Conservation (phyloP, 2,329 filamentous ascomycete species). For the Pseudogymnoascus sp. region DNA sequence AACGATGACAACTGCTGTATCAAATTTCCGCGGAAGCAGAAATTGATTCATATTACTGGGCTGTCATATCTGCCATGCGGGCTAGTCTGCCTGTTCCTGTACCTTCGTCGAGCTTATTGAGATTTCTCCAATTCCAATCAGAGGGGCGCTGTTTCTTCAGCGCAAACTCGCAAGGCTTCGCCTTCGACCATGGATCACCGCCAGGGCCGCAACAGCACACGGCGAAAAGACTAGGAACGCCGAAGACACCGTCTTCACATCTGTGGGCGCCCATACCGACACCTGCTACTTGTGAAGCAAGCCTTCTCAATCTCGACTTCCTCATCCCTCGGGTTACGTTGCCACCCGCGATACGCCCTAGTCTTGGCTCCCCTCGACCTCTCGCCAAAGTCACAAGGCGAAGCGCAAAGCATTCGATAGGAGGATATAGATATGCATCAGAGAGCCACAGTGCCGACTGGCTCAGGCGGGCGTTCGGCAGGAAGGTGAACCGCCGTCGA, state of each 20-base stretch:
- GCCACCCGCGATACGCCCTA: not conserved
- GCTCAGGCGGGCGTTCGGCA: slow-evolving; percentile 1
- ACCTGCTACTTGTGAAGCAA: slow-evolving; percentile 18
- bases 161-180: slow-evolving; percentile 28
- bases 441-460: slow-evolving; percentile 10
- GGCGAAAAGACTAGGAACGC: slow-evolving; percentile 4
- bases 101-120: slow-evolving; percentile 52
- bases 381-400: not conserved
- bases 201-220: slow-evolving; percentile 13
- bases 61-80: slow-evolving; percentile 21
- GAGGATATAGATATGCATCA: slow-evolving; percentile 16
- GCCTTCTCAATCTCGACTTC: slow-evolving; percentile 22
- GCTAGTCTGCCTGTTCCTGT: slow-evolving; percentile 25
- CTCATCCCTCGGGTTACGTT: slow-evolving; percentile 17
- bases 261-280: slow-evolving; percentile 17
- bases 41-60: slow-evolving; percentile 2
- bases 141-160: slow-evolving; percentile 46
- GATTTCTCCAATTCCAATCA: slow-evolving; percentile 65
- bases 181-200: slow-evolving; percentile 20
- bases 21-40: not conserved
- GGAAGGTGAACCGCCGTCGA: slow-evolving; percentile 14
- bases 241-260: slow-evolving; percentile 15
- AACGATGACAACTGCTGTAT: not conserved
- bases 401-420: slow-evolving; percentile 10
- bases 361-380: not conserved